Evolutionary conservation across 1,284 basidiomycete species (phyloP), one percentile per base, ranked within the genome.

Genomic region (Pseudozyma pruni): DNA sequence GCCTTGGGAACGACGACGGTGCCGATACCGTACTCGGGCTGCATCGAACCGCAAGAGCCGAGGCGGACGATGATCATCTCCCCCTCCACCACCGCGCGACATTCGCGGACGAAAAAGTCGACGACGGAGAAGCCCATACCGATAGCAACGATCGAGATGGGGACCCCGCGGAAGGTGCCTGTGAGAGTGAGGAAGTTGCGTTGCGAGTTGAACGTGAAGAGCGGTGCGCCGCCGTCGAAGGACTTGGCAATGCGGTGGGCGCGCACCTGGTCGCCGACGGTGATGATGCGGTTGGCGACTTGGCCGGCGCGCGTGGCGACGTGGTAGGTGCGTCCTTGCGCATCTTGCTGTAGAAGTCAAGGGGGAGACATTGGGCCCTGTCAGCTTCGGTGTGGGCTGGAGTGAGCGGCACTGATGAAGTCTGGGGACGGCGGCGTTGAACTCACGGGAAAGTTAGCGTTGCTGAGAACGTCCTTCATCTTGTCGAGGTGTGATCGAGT

Each of bases 31-130:
- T 89, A 84, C 2, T 66, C 45, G 62, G 89, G 87, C 32, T 87
- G 85, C 57, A 93, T 85, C n/a, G 87, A 88, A 17, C 91, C 91
- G 76, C 91, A 93, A 7, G 57, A 63, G 13, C 63, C 67, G n/a
- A 71, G 58, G 2, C 76, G 67, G 14, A 74, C 72, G 59, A 93
- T 86, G 66, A 87, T 84, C 87, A 93, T 88, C 78, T 93, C 91
- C 8, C 91, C 91, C 61, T 83, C 85, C 37, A 92, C 83, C 70
- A 90, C 90, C 77, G 92, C 91, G 56, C 91, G 86, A 16, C 87
- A 87, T 83, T 93, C 91, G 64, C 91, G 87, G 14, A 93, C 87
- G 81, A 92, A 91, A 83, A 93, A 93, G 83, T 93, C 91, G 84
- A 68, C 52, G 0, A 75, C 63, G 14, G 53, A 53, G 29, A 78